Conservation (phyloP, 768 basidiomycete genomes). For the Terana coerulea region DNA sequence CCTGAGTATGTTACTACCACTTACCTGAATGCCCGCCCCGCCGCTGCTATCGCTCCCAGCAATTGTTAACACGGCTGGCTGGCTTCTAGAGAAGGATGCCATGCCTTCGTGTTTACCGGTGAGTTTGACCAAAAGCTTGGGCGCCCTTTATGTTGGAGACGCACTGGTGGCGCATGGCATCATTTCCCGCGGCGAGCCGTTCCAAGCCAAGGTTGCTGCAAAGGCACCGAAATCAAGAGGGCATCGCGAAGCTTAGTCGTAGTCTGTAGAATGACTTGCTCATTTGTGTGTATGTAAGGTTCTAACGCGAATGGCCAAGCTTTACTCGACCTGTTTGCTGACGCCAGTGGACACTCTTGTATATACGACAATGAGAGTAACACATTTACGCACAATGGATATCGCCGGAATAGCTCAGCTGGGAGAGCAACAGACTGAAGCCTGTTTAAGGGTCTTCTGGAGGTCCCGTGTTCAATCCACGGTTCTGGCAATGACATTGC, state of each 20-base stretch:
- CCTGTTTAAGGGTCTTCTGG: conserved; percentile 5
- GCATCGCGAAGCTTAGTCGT: background rate
- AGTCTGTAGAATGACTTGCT: no score
- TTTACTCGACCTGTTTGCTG: no score
- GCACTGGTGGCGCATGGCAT: background rate
- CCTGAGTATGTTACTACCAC: conserved; percentile 11
- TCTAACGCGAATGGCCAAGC: no score
- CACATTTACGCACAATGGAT: no score
- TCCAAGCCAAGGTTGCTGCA: no score
- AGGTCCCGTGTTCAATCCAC: conserved; percentile 11
- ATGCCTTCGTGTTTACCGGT: background rate
- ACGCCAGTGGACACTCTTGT: no score
- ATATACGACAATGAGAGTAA: no score
- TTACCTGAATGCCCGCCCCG: conserved; percentile 87
- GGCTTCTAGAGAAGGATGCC: background rate
- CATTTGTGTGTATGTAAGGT: no score
- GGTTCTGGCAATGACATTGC: conserved; percentile 8
- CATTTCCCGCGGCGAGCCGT: no score
- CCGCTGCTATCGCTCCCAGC: conserved; percentile 82
- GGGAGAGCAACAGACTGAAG: conserved; percentile 36
- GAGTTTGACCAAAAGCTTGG: background rate
- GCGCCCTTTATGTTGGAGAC: background rate
- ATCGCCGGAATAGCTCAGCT: conserved; percentile 35
- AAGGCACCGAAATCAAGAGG: background rate
- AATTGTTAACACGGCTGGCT: conserved; percentile 56